These are phyloP conservation scores for Cucurbita moschata DNA, from an alignment of 306 rosid genomes.

Conservation along the genomic window DNA sequence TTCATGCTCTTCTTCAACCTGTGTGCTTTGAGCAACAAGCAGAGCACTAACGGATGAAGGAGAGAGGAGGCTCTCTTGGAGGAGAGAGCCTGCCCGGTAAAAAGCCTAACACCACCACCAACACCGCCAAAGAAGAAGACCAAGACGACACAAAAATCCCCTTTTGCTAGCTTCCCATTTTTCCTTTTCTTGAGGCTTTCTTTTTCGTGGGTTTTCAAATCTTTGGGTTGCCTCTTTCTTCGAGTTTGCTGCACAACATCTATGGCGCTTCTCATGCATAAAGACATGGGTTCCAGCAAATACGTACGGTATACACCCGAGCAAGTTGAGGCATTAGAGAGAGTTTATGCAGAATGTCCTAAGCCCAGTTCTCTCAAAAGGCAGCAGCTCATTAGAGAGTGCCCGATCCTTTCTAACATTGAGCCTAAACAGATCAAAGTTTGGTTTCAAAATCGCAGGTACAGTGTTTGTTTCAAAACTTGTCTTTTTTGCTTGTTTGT, in stretches of 20 bases:
- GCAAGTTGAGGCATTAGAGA: constrained; percentile 91
- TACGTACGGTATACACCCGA: constrained; percentile 92
- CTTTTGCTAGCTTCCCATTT: constrained; percentile 5
- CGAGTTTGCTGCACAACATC: background rate
- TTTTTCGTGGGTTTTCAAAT: background rate
- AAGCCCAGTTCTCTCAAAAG: constrained; percentile 87
- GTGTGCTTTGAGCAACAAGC: constrained; percentile 7
- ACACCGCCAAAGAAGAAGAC: constrained; percentile 14
- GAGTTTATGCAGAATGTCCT: constrained; percentile 88
- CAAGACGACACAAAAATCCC: constrained; percentile 26
- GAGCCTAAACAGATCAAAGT: constrained; percentile 98
- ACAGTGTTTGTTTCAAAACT: background rate
- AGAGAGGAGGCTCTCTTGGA: constrained; percentile 91
- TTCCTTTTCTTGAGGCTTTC: background rate
- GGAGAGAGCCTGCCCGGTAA: constrained; percentile 74
- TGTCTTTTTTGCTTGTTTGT: background rate
- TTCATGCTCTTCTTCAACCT: constrained; percentile 1
- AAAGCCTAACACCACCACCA: constrained; percentile 12
- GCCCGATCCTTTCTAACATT: constrained; percentile 78
- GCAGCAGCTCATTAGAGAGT: constrained; percentile 89
- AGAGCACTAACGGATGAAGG: constrained; percentile 47
- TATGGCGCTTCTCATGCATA: constrained; percentile 73
- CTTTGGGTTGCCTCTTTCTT: background rate
- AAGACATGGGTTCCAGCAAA: constrained; percentile 79
- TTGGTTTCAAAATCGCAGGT: constrained; percentile 99